phyloP scores from a whole-genome alignment of 1,284 basidiomycete species.

The Tilletia walkeri region DNA sequence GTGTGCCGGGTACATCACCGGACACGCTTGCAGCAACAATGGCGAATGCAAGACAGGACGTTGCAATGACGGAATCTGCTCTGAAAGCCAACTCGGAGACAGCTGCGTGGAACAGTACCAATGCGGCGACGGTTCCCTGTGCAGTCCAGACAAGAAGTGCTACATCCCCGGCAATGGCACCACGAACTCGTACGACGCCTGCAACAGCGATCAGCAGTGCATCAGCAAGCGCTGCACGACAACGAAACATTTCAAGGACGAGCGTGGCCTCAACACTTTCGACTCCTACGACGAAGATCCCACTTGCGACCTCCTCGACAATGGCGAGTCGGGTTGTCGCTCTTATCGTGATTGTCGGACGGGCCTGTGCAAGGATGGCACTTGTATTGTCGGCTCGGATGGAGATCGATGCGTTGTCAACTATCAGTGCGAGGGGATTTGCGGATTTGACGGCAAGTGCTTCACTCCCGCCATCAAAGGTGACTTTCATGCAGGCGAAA shows the following conservation, averaged over 20 bases:
- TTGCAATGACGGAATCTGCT: neutral
- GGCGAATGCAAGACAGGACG: neutral
- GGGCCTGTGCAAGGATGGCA: neutral
- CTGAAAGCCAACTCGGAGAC: neutral
- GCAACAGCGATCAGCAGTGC: neutral
- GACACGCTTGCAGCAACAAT: slow-evolving; percentile 1
- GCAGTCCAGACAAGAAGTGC: neutral
- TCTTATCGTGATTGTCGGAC: neutral
- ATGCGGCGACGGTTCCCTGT: neutral
- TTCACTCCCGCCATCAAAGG: neutral
- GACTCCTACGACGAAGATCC: too few species aligned
- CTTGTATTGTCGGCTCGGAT: neutral
- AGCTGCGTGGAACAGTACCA: slow-evolving; percentile 4
- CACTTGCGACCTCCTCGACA: neutral
- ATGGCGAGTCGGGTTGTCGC: neutral
- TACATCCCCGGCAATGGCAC: neutral
- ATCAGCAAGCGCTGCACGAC: neutral
- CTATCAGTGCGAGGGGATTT: neutral
- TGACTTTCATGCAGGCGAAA: too few species aligned
- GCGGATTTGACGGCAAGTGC: neutral
- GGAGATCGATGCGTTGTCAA: neutral
- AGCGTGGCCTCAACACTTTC: neutral
- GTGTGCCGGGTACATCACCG: neutral
- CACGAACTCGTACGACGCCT: neutral
- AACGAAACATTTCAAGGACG: neutral